Base-by-base conservation (phyloP, 2,329 filamentous ascomycete genomes). In the Saccharata proteae region DNA sequence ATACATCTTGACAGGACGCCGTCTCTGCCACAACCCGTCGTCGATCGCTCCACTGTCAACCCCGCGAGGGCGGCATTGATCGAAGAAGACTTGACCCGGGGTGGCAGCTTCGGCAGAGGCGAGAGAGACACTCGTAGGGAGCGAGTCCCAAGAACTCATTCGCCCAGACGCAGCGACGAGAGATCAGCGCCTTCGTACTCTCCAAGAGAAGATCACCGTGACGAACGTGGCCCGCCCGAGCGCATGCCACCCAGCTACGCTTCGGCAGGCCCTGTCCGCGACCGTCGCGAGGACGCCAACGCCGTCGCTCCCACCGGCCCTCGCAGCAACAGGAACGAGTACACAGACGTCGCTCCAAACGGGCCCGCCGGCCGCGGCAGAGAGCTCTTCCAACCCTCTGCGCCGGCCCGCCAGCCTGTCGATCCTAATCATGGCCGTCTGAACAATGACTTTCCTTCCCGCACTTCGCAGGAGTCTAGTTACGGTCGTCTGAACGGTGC, bases 271-370 rank as follows among this genome's bases (percentile, higher is more conserved):
- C 35, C 47, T 26, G 54, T 48, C 21, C 57, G 55, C 39, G 66
- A 58, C 34, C 48, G 51, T 16, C 47, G 52, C 15, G 49, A 56
- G 6, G 52, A 53, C n/a, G 40, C 48, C 8, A 56, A 59, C 29
- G 52, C 56, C 16, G 47, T 46, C 21, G 56, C 67, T 26, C 71
- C 70, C 5, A 64, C 62, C 13, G 69, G 68, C 11, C 70, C 70
- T 32, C 63, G 67, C 35, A 54, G 54, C 17, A 29, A 35, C 30
- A 55, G 64, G 26, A 44, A 41, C 17, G 52, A 55, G 15, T 33
- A 43, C 21, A n/a, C 36, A 10, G 33, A 31, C n/a, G n/a, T n/a
- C 4, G 23, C 33, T 5, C 23, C 37, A n/a, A n/a, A n/a, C n/a
- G n/a, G n/a, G 4, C 29, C 42, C 34, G 34, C 49, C 4, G 41